Conservation (phyloP, 257 asterid genomes). For the Pogostemon cablin region DNA sequence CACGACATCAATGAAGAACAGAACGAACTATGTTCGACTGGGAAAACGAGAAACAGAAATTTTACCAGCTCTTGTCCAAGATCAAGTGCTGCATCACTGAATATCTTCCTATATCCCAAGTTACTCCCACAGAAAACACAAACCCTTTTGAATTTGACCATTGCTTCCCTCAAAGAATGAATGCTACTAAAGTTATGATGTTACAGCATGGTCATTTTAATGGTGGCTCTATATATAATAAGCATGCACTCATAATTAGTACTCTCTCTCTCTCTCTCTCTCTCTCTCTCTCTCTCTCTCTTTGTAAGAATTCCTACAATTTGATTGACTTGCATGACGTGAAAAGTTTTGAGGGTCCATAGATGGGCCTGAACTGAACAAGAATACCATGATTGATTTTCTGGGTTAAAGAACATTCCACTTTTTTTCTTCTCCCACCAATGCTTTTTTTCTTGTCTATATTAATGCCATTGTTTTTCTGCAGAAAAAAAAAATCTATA, state of each 20-base stretch:
- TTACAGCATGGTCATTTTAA: constrained; percentile 23
- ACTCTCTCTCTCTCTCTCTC: background rate
- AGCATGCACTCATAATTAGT: background rate
- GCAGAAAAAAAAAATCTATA: background rate
- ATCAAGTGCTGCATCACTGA: constrained; percentile 71
- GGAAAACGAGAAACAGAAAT: background rate
- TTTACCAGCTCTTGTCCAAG: constrained; percentile 64
- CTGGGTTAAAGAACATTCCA: constrained; percentile 36
- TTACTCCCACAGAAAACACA: constrained; percentile 75
- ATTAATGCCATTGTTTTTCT: constrained; percentile 1
- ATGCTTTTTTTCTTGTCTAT: constrained; percentile 5
- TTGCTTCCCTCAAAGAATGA: constrained; percentile 3
- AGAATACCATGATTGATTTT: constrained; percentile 38
- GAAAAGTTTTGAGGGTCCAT: constrained; percentile 40
- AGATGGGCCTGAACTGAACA: constrained; percentile 28
- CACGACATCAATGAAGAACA: background rate
- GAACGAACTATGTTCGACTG: background rate
- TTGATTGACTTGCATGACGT: constrained; percentile 36
- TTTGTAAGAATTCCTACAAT: background rate
- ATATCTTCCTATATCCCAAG: constrained; percentile 54
- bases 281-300: background rate
- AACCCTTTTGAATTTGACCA: constrained; percentile 59
- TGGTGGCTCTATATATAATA: constrained; percentile 31
- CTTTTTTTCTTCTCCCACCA: constrained; percentile 35
- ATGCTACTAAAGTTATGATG: constrained; percentile 16